Percentiles rank a stretch among this genome's conserved stretches.
Evolutionary conservation across 768 basidiomycete genomes (phyloP).

Genomic region (Clitopilus passeckerianus): DNA sequence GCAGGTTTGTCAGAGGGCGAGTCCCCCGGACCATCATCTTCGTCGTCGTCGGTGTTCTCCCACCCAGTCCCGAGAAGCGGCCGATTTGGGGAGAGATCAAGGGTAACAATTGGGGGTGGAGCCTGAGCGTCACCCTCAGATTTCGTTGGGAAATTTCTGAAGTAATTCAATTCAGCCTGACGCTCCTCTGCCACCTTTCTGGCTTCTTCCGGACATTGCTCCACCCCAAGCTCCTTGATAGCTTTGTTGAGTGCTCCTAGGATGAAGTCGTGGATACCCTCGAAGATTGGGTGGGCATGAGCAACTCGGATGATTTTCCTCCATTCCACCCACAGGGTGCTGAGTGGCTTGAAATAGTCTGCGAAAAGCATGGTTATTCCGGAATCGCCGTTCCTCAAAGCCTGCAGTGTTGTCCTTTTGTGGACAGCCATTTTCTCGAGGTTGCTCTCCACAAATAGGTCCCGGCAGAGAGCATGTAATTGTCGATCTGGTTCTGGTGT

Average conservation of each 20-base stretch:
- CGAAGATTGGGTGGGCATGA: neutral
- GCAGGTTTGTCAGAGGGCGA: neutral
- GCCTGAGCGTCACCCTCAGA: neutral
- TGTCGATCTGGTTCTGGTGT: neutral
- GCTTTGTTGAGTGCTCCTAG: neutral
- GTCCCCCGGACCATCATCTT: neutral
- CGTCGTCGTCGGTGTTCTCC: neutral
- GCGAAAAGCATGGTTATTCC: neutral
- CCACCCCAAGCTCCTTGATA: neutral
- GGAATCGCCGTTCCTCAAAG: neutral
- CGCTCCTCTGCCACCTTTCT: neutral
- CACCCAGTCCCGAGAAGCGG: neutral
- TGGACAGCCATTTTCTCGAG: neutral
- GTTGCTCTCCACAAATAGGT: neutral
- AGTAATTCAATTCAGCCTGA: neutral
- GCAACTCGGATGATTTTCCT: neutral
- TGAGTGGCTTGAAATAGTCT: neutral
- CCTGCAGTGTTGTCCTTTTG: neutral
- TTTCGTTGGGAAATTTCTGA: neutral
- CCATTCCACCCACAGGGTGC: neutral
- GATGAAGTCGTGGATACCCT: neutral
- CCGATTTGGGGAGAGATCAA: neutral
- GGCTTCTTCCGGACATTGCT: neutral
- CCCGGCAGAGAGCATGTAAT: neutral
- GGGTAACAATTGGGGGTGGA: neutral